These are phyloP conservation scores for Pugionium dolabratum DNA, from an alignment of 345 rosid species.

Conservation along the genomic window DNA sequence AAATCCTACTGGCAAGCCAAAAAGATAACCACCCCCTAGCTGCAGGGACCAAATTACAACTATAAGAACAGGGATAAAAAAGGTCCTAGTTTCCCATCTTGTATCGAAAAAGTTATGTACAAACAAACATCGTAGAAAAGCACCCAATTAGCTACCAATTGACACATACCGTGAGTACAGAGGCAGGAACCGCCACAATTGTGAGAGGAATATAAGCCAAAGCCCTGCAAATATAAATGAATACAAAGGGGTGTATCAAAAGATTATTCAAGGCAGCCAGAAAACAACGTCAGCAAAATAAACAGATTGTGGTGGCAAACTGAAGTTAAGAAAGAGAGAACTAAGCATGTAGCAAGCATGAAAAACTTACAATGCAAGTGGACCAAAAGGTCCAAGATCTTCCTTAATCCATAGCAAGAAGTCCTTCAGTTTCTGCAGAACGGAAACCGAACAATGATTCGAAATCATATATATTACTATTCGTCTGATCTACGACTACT, in stretches of 20 bases:
- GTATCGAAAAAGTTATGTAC: neutral
- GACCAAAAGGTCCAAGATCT: slow-evolving; percentile 65
- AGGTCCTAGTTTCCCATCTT: neutral
- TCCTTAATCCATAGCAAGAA: slow-evolving; percentile 58
- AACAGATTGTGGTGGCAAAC: neutral
- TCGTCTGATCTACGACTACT: neutral
- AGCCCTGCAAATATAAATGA: slow-evolving; percentile 39
- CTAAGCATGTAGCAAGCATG: neutral
- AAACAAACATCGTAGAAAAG: slow-evolving; percentile 12
- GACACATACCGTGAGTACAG: slow-evolving; percentile 54
- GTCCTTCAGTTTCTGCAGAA: slow-evolving; percentile 47
- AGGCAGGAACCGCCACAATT: slow-evolving; percentile 57
- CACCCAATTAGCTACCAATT: slow-evolving; percentile 20
- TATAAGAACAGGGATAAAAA: slow-evolving; percentile 3
- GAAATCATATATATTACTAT: neutral
- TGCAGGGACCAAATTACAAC: slow-evolving; percentile 36
- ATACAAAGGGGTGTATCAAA: neutral
- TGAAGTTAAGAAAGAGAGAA: slow-evolving; percentile 10
- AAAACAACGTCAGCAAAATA: neutral
- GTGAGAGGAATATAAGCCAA: slow-evolving; percentile 55
- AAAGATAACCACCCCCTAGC: slow-evolving; percentile 99
- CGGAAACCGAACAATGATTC: slow-evolving; percentile 7
- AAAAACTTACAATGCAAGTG: slow-evolving; percentile 53
- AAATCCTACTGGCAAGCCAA: slow-evolving; percentile 95
- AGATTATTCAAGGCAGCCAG: neutral